Percentiles rank a stretch among this genome's conserved stretches.
phyloP scores from a whole-genome alignment of 148 eudicot species.

The Nyssa sinensis region DNA sequence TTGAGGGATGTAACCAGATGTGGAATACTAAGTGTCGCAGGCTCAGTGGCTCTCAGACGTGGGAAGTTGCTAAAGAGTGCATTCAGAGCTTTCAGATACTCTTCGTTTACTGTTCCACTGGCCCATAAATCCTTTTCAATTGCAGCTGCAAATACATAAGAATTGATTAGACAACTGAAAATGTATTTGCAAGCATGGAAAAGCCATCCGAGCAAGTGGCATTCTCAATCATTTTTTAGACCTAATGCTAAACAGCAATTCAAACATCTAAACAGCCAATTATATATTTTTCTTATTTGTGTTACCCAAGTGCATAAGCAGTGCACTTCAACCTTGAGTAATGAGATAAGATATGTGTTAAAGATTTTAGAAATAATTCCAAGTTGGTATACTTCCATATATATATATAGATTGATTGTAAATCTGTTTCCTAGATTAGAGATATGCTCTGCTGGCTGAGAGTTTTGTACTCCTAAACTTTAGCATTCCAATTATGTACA shows the following conservation, averaged over 20 bases:
- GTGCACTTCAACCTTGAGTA: background rate
- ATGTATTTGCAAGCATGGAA: background rate
- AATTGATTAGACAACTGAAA: slow-evolving; percentile 7
- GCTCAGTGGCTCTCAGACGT: slow-evolving; percentile 94
- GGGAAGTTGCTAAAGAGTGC: slow-evolving; percentile 94
- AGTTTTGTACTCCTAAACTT: too few relatives aligned
- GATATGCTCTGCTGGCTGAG: too few relatives aligned
- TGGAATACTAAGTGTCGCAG: slow-evolving; percentile 97
- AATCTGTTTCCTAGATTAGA: too few relatives aligned
- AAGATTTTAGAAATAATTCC: too few relatives aligned
- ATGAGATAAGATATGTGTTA: too few relatives aligned
- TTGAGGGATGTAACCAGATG: slow-evolving; percentile 95
- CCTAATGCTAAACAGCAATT: background rate
- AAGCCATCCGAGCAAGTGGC: slow-evolving; percentile 9
- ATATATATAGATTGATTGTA: too few relatives aligned
- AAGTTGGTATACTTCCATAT: too few relatives aligned
- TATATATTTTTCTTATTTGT: background rate
- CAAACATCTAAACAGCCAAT: background rate
- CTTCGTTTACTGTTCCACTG: slow-evolving; percentile 83
- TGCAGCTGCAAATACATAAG: slow-evolving; percentile 64
- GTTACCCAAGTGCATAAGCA: background rate
- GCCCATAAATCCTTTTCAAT: slow-evolving; percentile 98
- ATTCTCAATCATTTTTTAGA: background rate
- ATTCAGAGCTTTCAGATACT: slow-evolving; percentile 87
- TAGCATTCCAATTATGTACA: too few relatives aligned